Evolutionary conservation across 1,284 basidiomycete genomes (phyloP), one percentile per base, ranked within the genome.

Genomic region (Irpex sp.): DNA sequence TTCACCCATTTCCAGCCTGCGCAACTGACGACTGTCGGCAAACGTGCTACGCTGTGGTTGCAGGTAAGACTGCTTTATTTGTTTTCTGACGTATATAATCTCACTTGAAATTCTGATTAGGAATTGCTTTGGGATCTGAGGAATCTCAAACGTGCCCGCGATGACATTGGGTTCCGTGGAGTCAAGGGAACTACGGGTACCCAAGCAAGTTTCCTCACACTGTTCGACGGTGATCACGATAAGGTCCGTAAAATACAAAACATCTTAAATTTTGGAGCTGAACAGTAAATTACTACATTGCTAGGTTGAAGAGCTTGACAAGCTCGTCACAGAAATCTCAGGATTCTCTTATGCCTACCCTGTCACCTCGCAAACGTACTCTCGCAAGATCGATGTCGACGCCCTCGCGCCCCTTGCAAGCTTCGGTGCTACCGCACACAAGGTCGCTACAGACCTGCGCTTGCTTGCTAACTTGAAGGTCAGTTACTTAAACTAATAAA

Each of bases 1-100:
- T 99, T 98, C 81, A 99, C 97, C 6, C 97, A 99, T 77, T 99
- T 97, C 83, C 97, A 99, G 77, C 96, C 97, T 4, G 97, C 97
- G 5, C 97, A 99, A 78, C 81, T 99, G 61, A 98, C 96, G 1
- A 99, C 97, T 0, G 97, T 99, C 49, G 97, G 97, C n/a, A 99
- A 99, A 80, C 87, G 97, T n/a, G 90, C 95, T 0, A 98, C 95
- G 0, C 80, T 99, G 19, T 99, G 97, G 97, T 91, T 99, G 57
- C 95, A 97, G 81, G 89, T 88, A 31, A 61, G 74, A 67, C 33
- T 65, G 68, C 55, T 21, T 26, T 19, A 33, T 54, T 17, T 17
- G 21, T 51, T 51, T 51, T n/a, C n/a, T n/a, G n/a, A n/a, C n/a
- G n/a, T n/a, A n/a, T n/a, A n/a, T n/a, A n/a, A n/a, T n/a, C n/a